These are phyloP conservation scores for Aspergillus hortae DNA, from an alignment of 2,329 filamentous ascomycete genomes.

Conservation along the genomic window DNA sequence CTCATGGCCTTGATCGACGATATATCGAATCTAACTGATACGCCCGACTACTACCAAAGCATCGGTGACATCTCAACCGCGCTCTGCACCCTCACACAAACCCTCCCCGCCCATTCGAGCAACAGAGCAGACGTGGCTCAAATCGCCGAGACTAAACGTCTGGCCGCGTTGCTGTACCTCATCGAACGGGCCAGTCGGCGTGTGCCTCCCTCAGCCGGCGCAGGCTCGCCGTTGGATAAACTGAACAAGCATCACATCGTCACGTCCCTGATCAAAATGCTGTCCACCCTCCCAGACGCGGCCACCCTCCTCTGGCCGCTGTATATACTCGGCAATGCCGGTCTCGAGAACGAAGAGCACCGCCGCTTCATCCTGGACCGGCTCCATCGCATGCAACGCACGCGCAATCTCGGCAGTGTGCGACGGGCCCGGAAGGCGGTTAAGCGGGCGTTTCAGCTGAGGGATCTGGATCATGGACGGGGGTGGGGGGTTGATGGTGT, in stretches of 20 bases:
- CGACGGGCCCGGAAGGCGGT: conserved; percentile 19
- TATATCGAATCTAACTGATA: conserved; percentile 15
- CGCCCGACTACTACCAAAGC: neutral
- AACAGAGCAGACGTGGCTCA: conserved; percentile 16
- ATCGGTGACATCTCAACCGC: neutral
- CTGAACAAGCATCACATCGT: conserved; percentile 9
- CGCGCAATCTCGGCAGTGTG: conserved; percentile 28
- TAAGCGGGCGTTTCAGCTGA: conserved; percentile 18
- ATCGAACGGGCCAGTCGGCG: conserved; percentile 6
- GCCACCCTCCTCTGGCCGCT: conserved; percentile 23
- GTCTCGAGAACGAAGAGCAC: conserved; percentile 21
- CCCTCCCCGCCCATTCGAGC: conserved; percentile 13
- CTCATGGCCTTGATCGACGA: conserved; percentile 25
- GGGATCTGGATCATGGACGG: conserved; percentile 8
- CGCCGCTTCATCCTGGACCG: conserved; percentile 28
- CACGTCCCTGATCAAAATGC: conserved; percentile 15
- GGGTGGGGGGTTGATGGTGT: neutral
- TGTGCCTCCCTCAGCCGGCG: neutral
- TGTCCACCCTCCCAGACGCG: conserved; percentile 17
- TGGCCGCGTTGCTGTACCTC: conserved; percentile 28
- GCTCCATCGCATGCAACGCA: conserved; percentile 19
- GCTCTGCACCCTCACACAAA: conserved; percentile 14
- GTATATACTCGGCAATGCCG: conserved; percentile 22
- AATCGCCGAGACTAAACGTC: conserved; percentile 27
- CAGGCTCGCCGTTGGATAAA: neutral